phyloP scores from a whole-genome alignment of 225 moss, liverwort and hornwort genomes.

The Bryoerythrophyllum caledonicum region DNA sequence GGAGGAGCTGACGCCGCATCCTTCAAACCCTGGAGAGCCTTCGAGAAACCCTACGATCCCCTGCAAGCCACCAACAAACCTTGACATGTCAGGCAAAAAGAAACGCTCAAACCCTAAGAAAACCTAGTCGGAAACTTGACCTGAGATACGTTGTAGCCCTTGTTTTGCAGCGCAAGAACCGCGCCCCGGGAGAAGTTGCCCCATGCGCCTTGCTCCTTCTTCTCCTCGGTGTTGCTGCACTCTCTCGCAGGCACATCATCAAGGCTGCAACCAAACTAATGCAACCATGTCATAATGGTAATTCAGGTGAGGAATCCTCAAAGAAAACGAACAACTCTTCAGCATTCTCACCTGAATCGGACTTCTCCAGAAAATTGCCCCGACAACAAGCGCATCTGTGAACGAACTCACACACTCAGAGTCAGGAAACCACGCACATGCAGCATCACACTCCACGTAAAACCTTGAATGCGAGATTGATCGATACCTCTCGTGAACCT shows the following conservation, averaged over 20 bases:
- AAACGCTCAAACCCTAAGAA: neutral
- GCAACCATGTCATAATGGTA: slow-evolving; percentile 18
- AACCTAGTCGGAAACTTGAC: slow-evolving; percentile 2
- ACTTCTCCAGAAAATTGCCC: slow-evolving; percentile 82
- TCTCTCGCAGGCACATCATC: slow-evolving; percentile 63
- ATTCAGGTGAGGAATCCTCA: slow-evolving; percentile 1
- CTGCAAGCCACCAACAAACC: slow-evolving; percentile 36
- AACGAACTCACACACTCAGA: slow-evolving; percentile 16
- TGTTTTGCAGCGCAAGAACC: slow-evolving; percentile 70
- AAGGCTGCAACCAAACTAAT: slow-evolving; percentile 54
- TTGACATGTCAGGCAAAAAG: slow-evolving; percentile 18
- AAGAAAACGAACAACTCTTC: neutral
- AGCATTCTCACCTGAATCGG: slow-evolving; percentile 64
- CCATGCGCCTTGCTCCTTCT: slow-evolving; percentile 73
- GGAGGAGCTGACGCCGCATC: slow-evolving; percentile 96
- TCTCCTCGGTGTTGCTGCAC: slow-evolving; percentile 36
- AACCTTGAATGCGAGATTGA: too few species aligned
- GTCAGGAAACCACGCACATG: neutral
- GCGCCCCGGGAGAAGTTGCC: slow-evolving; percentile 97
- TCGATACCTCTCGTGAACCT: slow-evolving; percentile 52
- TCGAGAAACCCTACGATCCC: slow-evolving; percentile 86
- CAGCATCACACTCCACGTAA: too few species aligned
- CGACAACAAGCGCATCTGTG: slow-evolving; percentile 73
- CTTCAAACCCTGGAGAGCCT: slow-evolving; percentile 86
- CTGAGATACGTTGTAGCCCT: slow-evolving; percentile 68